Conservation (phyloP, 371 early-diverging fungal species). For the Lichtheimia ornata region DNA sequence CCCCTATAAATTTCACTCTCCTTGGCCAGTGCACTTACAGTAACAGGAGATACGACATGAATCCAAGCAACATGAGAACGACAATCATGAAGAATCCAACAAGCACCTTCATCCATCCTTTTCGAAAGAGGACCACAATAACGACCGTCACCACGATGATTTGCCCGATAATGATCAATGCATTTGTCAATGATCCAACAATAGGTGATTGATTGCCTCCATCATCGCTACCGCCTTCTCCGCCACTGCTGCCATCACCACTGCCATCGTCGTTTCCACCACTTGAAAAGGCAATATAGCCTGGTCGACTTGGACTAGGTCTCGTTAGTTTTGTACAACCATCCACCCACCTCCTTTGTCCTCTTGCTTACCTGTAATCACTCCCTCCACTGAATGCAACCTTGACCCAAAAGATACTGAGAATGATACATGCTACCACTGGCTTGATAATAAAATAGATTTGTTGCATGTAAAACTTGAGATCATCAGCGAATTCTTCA, state of each 20-base stretch:
- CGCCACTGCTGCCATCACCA: neutral
- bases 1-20: slow-evolving; percentile 8
- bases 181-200: slow-evolving; percentile 57
- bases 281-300: slow-evolving; percentile 37
- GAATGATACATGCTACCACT: slow-evolving; percentile 72
- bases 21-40: slow-evolving; percentile 36
- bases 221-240: neutral
- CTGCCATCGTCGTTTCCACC: slow-evolving; percentile 5
- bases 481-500: slow-evolving; percentile 55
- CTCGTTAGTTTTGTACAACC: neutral
- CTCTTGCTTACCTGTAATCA: slow-evolving; percentile 52
- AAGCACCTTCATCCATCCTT: slow-evolving; percentile 77
- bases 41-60: slow-evolving; percentile 73
- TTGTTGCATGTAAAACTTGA: slow-evolving; percentile 78
- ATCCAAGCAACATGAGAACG: slow-evolving; percentile 70
- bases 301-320: slow-evolving; percentile 51
- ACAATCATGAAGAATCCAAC: slow-evolving; percentile 78
- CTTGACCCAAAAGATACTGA: slow-evolving; percentile 87
- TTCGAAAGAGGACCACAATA: slow-evolving; percentile 74
- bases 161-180: slow-evolving; percentile 75
- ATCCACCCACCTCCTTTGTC: neutral
- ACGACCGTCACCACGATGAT: slow-evolving; percentile 80
- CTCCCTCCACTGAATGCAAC: slow-evolving; percentile 56
- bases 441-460: slow-evolving; percentile 83
- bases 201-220: slow-evolving; percentile 14